Evolutionary conservation across 495 filamentous ascomycete genomes (phyloP).

Genomic region (Alectoria sarmentosa): DNA sequence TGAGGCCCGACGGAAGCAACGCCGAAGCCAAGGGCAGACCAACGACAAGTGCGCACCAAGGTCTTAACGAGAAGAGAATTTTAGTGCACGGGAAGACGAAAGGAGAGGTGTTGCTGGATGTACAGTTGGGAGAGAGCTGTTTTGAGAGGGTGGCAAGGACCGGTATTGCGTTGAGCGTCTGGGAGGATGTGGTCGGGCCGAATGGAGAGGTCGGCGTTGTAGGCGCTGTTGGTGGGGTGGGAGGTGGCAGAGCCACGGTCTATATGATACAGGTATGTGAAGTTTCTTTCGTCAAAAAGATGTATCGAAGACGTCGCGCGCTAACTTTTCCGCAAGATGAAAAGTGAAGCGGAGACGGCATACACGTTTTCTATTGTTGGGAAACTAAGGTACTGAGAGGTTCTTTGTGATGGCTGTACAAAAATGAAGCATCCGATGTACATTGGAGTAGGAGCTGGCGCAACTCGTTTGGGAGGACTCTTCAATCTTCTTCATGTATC

Average conservation of each 20-base stretch:
- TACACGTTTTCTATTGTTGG: constrained; percentile 57
- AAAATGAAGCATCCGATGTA: neutral
- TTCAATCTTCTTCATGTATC: neutral
- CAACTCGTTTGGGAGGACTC: neutral
- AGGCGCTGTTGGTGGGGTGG: constrained; percentile 63
- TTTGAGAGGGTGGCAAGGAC: constrained; percentile 77
- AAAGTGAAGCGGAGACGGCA: constrained; percentile 52
- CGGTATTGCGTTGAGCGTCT: constrained; percentile 81
- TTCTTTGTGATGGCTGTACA: neutral
- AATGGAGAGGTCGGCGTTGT: constrained; percentile 60
- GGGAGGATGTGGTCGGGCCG: constrained; percentile 69
- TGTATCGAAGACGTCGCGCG: neutral
- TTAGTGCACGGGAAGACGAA: constrained; percentile 63
- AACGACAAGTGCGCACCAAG: constrained; percentile 15
- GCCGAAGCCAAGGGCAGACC: constrained; percentile 15
- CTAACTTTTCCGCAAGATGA: constrained; percentile 37
- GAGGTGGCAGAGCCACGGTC: constrained; percentile 58
- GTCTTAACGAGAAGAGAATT: constrained; percentile 67
- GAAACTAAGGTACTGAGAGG: constrained; percentile 47
- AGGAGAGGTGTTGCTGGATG: constrained; percentile 67
- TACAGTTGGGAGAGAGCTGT: constrained; percentile 70
- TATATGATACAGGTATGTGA: constrained; percentile 68
- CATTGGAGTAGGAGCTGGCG: neutral
- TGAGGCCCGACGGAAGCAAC: constrained; percentile 38
- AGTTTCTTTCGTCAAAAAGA: neutral